A percentile compares a stretch with the other conserved stretches of the same genome.
phyloP scores from a whole-genome alignment of 2,329 filamentous ascomycete genomes.

The Aureobasidium mangrovei region DNA sequence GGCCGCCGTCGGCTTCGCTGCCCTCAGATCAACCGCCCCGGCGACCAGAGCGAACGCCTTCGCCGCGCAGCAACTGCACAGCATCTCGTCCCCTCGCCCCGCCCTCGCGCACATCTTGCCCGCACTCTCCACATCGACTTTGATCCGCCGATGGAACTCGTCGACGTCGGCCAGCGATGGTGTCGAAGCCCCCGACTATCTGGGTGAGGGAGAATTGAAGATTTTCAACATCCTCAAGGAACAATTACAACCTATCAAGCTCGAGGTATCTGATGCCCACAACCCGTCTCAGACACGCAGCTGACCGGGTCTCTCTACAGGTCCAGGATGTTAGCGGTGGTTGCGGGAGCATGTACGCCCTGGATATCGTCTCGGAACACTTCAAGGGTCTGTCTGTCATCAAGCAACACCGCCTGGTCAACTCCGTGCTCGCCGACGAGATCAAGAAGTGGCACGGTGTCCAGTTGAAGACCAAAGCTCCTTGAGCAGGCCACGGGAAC shows the following conservation, averaged over 20 bases:
- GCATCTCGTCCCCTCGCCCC: background rate
- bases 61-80: slow-evolving; percentile 1
- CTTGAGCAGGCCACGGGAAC: slow-evolving; percentile 19
- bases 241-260: slow-evolving; percentile 34
- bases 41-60: background rate
- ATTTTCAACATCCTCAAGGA: slow-evolving; percentile 40
- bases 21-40: background rate
- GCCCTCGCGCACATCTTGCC: background rate
- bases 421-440: slow-evolving; percentile 62
- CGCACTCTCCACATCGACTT: background rate
- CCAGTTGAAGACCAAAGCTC: slow-evolving; percentile 62
- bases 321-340: slow-evolving; percentile 77
- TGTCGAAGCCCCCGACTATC: slow-evolving; percentile 37
- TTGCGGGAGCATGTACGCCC: slow-evolving; percentile 80
- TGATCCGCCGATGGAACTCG: background rate
- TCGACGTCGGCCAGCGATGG: background rate
- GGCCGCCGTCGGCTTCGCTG: background rate
- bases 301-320: slow-evolving; percentile 27
- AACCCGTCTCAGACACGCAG: background rate
- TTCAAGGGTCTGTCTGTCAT: slow-evolving; percentile 65
- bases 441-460: slow-evolving; percentile 78
- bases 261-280: slow-evolving; percentile 32
- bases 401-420: slow-evolving; percentile 77
- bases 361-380: slow-evolving; percentile 62
- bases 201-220: slow-evolving; percentile 37